phyloP scores from a whole-genome alignment of 2,329 filamentous ascomycete genomes.

The Chalara sp. region DNA sequence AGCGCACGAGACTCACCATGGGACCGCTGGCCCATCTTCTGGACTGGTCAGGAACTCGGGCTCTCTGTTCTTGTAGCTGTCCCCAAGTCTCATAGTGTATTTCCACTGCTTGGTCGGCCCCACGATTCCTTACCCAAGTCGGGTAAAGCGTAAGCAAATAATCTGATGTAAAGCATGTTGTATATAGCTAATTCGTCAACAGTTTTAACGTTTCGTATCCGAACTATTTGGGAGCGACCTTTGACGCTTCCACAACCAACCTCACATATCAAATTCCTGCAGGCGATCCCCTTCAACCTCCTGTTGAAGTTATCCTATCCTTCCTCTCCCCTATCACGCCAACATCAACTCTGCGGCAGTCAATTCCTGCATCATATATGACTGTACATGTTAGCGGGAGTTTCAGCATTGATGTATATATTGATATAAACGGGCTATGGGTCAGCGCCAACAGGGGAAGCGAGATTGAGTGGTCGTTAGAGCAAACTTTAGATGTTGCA shows the following conservation, averaged over 20 bases:
- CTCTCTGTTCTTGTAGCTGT: conserved; percentile 57
- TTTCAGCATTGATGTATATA: conserved; percentile 57
- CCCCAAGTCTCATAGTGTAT: conserved; percentile 51
- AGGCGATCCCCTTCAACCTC: conserved; percentile 28
- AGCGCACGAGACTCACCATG: conserved; percentile 69
- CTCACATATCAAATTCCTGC: conserved; percentile 55
- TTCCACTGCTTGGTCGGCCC: conserved; percentile 57
- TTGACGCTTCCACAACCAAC: conserved; percentile 66
- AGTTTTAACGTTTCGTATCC: conserved; percentile 54
- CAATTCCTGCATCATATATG: conserved; percentile 67
- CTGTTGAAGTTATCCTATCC: conserved; percentile 51
- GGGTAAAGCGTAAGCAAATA: conserved; percentile 27
- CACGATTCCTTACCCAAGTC: conserved; percentile 50
- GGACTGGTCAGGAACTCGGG: conserved; percentile 63
- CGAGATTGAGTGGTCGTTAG: conserved; percentile 63
- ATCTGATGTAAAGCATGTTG: not conserved
- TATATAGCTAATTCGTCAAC: not conserved
- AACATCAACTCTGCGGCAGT: conserved; percentile 24
- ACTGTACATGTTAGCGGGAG: conserved; percentile 62
- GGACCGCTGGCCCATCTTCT: conserved; percentile 83
- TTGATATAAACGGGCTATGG: conserved; percentile 72
- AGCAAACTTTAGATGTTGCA: conserved; percentile 34
- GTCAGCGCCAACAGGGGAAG: conserved; percentile 68
- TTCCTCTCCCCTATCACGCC: conserved; percentile 36
- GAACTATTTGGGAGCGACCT: conserved; percentile 52